Evolutionary conservation across 805 yeast species (phyloP), one percentile per base, ranked within the genome.

Genomic region (Monosporozyma yasuniensis): DNA sequence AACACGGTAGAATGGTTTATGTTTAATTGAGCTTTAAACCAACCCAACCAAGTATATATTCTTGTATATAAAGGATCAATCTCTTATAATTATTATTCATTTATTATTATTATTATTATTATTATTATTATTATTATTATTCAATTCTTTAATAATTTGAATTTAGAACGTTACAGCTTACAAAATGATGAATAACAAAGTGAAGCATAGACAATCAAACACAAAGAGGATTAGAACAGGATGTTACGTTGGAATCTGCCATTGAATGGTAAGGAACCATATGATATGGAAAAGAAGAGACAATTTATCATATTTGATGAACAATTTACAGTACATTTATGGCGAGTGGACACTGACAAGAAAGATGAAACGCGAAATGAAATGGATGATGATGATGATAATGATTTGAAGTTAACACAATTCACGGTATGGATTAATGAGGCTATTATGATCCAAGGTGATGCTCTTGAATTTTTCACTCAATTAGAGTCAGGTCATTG

Each of bases 1-100:
- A 79, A 56, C 72, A 75, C 50, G 95, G 95, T 59, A 77, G 76
- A 59, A 82, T 64, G 68, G 54, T 67, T 5, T 66, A 66, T 48
- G 55, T 61, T 39, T 66, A 52, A 54, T 12, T 2, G 7, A 4
- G 18, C 37, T 11, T 12, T 5, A 5, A 10, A 14, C 28, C 30
- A 8, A 16, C 16, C 14, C 19, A n/a, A n/a, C n/a, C n/a, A n/a
- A n/a, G n/a, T n/a, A 39, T 39, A 39, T 35, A 34, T 44, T 27
- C 30, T 27, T 46, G 46, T 44, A 28, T 9, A 34, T 44, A 44
- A 8, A 35, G 8, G 7, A 25, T n/a, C n/a, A n/a, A n/a, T n/a
- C n/a, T n/a, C n/a, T n/a, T n/a, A n/a, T n/a, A n/a, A n/a, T n/a
- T n/a, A n/a, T n/a, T n/a, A 8, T 34, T 5, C 11, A 16, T 34